phyloP scores from a whole-genome alignment of 2,329 filamentous ascomycete genomes.

The Arthrobotrys conoides region DNA sequence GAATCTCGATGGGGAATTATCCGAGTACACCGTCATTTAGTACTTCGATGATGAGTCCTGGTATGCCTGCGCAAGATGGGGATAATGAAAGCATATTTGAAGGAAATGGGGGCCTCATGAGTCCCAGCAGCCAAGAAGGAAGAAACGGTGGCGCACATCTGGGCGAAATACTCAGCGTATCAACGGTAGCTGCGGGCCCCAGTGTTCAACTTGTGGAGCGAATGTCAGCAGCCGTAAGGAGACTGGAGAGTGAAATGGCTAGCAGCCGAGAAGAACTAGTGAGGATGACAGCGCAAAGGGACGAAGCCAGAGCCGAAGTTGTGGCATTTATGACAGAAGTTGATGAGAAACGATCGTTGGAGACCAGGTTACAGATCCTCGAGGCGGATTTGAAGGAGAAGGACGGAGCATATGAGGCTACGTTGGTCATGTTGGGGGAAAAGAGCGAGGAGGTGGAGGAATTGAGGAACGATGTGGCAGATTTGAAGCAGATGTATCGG shows the following conservation, averaged over 20 bases:
- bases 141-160: conserved; percentile 44
- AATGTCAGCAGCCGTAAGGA: conserved; percentile 92
- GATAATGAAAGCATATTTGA: conserved; percentile 71
- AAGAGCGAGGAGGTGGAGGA: conserved; percentile 97
- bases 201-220: conserved; percentile 95
- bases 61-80: conserved; percentile 62
- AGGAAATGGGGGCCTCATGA: conserved; percentile 73
- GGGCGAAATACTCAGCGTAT: conserved; percentile 84
- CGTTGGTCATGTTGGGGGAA: conserved; percentile 93
- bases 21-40: conserved; percentile 68
- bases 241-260: conserved; percentile 92
- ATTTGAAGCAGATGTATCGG: conserved; percentile 96
- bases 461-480: conserved; percentile 86
- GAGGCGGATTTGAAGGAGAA: conserved; percentile 79
- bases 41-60: conserved; percentile 63
- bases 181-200: conserved; percentile 89
- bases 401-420: conserved; percentile 86
- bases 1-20: conserved; percentile 64
- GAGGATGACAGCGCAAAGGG: conserved; percentile 84
- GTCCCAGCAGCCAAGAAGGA: conserved; percentile 78
- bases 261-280: conserved; percentile 87
- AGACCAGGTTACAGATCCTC: conserved; percentile 75
- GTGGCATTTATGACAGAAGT: conserved; percentile 88
- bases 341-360: conserved; percentile 77
- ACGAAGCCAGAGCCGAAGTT: conserved; percentile 93